Conservation (phyloP, 192 early-diverging fungal genomes). For the Polychytrium aggregatum region DNA sequence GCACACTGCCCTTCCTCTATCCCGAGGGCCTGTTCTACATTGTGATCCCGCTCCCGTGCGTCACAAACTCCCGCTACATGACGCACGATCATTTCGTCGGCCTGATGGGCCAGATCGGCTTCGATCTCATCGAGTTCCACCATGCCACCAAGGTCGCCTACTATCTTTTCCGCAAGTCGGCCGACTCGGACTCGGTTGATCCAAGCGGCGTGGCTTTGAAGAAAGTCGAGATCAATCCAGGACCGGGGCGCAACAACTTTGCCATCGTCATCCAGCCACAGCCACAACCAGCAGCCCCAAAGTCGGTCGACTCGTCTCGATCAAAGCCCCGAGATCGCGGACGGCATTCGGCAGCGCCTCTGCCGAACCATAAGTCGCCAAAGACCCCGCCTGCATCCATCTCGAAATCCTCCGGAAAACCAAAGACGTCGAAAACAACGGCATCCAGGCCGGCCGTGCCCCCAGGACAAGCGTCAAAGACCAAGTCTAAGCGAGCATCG, state of each 20-base stretch:
- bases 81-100: conserved; percentile 55
- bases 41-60: conserved; percentile 72
- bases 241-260: conserved; percentile 62
- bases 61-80: conserved; percentile 76
- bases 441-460: too few species aligned
- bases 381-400: too few species aligned
- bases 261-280: too few species aligned
- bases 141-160: conserved; percentile 69
- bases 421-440: too few species aligned
- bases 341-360: too few species aligned
- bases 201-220: conserved; percentile 5
- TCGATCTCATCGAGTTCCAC: conserved; percentile 44
- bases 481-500: too few species aligned
- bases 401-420: too few species aligned
- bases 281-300: too few species aligned
- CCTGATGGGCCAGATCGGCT: conserved; percentile 57
- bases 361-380: too few species aligned
- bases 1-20: conserved; percentile 32
- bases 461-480: too few species aligned
- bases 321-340: too few species aligned
- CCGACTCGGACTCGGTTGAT: conserved; percentile 7
- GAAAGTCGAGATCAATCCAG: conserved; percentile 59
- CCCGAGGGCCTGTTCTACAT: conserved; percentile 55
- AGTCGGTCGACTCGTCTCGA: too few species aligned
- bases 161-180: conserved; percentile 55